Evolutionary conservation across 106 monocot genomes (phyloP).

Genomic region (Dendrobium huoshanense): DNA sequence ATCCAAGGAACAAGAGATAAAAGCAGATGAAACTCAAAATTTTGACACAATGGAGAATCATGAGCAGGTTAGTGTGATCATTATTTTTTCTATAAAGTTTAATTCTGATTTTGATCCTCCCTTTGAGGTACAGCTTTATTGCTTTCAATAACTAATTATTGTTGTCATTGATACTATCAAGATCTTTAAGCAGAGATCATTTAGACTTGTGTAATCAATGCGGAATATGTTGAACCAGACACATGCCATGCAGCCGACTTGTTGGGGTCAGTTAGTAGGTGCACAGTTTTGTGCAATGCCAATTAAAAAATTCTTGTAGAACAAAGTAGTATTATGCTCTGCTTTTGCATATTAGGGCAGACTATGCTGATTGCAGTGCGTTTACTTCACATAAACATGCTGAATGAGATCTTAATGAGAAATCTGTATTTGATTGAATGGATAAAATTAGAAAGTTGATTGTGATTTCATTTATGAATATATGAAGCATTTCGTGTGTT

Average conservation of each 20-base stretch:
- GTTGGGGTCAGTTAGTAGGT: background rate
- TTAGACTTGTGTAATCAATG: background rate
- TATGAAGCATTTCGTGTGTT: background rate
- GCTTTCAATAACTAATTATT: background rate
- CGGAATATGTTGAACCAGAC: background rate
- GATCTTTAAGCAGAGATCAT: background rate
- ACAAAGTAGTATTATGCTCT: background rate
- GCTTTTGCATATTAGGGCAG: background rate
- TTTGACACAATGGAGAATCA: slow-evolving; percentile 9
- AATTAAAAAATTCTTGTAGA: background rate
- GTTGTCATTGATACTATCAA: too few species aligned
- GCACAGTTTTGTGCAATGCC: background rate
- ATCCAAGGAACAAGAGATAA: slow-evolving; percentile 39
- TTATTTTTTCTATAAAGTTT: background rate
- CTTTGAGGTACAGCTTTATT: background rate
- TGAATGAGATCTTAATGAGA: background rate
- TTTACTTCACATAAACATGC: background rate
- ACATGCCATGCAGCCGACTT: background rate
- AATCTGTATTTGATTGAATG: background rate
- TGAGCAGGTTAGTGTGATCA: slow-evolving; percentile 38
- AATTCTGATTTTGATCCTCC: background rate
- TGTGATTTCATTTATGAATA: background rate
- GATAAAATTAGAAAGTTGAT: background rate
- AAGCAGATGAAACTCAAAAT: slow-evolving; percentile 20
- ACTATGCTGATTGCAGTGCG: background rate